Base-by-base conservation (phyloP, 1,284 basidiomycete species). In the Tilletiopsis washingtonensis region DNA sequence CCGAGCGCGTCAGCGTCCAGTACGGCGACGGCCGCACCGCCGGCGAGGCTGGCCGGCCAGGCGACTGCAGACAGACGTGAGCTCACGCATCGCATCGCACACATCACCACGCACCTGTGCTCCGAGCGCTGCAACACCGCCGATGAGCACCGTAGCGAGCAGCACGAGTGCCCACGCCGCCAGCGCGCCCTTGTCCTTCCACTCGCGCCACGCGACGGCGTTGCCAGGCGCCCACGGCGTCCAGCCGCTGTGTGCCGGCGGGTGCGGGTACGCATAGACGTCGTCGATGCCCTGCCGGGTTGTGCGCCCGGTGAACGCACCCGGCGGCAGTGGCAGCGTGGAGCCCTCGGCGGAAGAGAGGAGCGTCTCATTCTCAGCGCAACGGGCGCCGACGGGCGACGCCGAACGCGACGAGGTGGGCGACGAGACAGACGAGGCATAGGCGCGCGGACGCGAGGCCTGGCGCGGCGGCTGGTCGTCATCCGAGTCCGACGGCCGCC, bases 1-100 rank as follows among this genome's bases (percentile, higher is more conserved):
- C 80, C 3, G 88, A 87, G 59, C 88, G 86, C 43, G 91, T 67
- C 53, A 67, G 55, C 40, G 65, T 67, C 53, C 60, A 64, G 49
- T 67, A 90, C 26, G 86, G 62, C n/a, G 64, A 67, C 1, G 64
- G 66, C 14, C 60, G 52, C 9, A 57, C 61, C 41, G 59, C 48
- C 11, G 66, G 63, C 17, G 57, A 53, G 36, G 57, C 59, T 4
- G 64, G 62, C 48, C 40, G 1, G 62, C 59, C 11, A 49, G 54
- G 9, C 49, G 51, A 23, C 38, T 53, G 43, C 53, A 14, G 40
- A 51, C 19, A 47, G 40, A 15, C 17, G 49, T 55, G 51, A 55
- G 34, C 50, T 58, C 43, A 55, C 49, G n/a, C 51, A 55, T 4
- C 50, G 48, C 5, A 57, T 15, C 24, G 20, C 15, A 11, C 6